Base-by-base conservation (phyloP, 163 green algal genomes). In the Chlorella variabilis region DNA sequence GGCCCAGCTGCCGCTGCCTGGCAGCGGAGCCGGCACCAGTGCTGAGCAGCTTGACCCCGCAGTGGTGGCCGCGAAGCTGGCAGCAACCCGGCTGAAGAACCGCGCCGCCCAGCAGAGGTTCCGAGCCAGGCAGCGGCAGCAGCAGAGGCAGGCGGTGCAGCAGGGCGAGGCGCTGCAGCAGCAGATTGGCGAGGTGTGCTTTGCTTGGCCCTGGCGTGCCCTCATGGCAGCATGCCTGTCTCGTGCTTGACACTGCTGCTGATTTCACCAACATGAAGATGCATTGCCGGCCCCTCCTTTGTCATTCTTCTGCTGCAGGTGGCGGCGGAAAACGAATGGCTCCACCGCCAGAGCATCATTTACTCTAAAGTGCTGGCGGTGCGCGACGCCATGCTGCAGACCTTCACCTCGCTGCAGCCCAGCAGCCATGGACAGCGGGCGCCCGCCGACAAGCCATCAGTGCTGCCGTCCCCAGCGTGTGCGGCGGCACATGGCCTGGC, bases 361-460 rank as follows among this genome's bases (percentile, higher is more conserved):
- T 56, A 48, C 6, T 8, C 51, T 23, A 76, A 63, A 36, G 48
- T 82, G 33, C 76, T 82, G 39, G 63, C 76, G 11, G 76, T 83
- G 65, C 65, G 77, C 0, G 77, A 83, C 11, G 77, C 77, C 27
- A 83, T 83, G 77, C 49, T 83, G 65, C 65, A 33, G 2, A 56
- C 65, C n/a, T 67, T 76, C 2, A 31, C 54, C 36, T 34, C 56
- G 17, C 34, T 69, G 73, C 34, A 56, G 71, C 36, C 56, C 27
- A 67, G 59, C 59, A 62, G 23, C 27, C 27, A 38, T 4, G 29
- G n/a, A 20, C 59, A 38, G 59, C 59, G 17, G n/a, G 59, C 27
- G 51, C 21, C 73, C 25, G 71, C 36, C 2, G 36, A 9, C 36
- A 25, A 69, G 54, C 36, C 73, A 39, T 48, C 41, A 15, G 2